Evolutionary conservation across 345 rosid species (phyloP).

Genomic region (Lepidium aucheri): DNA sequence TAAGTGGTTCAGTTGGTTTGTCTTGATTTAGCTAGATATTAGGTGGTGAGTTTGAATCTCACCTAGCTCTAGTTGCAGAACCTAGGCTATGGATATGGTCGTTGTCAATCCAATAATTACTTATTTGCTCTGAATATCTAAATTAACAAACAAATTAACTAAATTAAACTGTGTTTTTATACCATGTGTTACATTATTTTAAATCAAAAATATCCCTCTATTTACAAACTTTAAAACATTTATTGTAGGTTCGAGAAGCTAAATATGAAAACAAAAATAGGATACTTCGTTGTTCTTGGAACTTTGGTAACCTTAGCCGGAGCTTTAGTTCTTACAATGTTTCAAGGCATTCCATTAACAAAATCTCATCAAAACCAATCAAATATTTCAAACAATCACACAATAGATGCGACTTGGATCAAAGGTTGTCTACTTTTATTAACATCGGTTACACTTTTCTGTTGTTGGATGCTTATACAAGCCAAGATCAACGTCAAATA

Average conservation of each 20-base stretch:
- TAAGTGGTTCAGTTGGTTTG: no score
- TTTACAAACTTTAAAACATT: no score
- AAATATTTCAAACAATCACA: constrained; percentile 1
- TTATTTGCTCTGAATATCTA: no score
- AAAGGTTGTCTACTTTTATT: constrained; percentile 37
- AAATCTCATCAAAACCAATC: not conserved
- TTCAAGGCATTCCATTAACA: constrained; percentile 36
- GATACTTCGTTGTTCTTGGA: constrained; percentile 35
- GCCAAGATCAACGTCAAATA: constrained; percentile 38
- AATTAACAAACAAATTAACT: no score
- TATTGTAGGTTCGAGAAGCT: constrained; percentile 39
- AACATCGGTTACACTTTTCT: constrained; percentile 26
- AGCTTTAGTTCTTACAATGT: constrained; percentile 41
- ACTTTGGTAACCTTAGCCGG: constrained; percentile 44
- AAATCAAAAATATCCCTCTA: no score
- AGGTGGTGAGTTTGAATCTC: no score
- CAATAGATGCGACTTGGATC: constrained; percentile 33
- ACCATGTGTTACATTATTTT: no score
- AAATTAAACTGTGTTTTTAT: no score
- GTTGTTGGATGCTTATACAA: constrained; percentile 54
- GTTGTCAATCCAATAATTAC: no score
- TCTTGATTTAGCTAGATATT: no score
- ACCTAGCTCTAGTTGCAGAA: no score
- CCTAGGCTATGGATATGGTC: no score
- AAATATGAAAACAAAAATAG: constrained; percentile 31